Base-by-base conservation (phyloP, 129 eudicot genomes). In the Artemisia argyi region DNA sequence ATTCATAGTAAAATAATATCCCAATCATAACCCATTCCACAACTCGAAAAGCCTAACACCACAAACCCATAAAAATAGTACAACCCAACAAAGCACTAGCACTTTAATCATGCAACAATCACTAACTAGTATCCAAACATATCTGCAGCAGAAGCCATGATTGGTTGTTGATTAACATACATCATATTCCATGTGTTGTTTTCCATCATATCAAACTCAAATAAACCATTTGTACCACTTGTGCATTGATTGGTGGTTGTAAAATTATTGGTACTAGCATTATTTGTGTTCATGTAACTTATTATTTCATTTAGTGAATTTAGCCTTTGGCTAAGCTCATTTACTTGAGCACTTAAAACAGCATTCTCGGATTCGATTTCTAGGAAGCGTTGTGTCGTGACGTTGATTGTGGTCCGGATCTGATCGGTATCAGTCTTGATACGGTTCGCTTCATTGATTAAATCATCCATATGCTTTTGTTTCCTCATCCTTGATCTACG, bases 401-500 rank as follows among this genome's bases (percentile, higher is more conserved):
- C 51, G 14, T 35, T 73, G 50, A 88, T 85, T 8, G 74, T 72
- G 1, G 77, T 69, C n/a, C 58, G 30, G 74, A 93, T 83, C 84
- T 87, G 90, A 24, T 68, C 54, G 26, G 85, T 93, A 10, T 89
- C 88, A 16, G 66, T 87, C 80, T 62, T 79, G 17, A 89, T 68
- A 42, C 70, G 83, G 32, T 76, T 47, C 5, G 54, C 79, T 49
- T 93, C 88, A 2, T 68, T 85, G 77, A 50, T 73, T 2, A 93
- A 76, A 70, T 89, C 95, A 42, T 93, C 87, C 26, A 89, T 52
- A 65, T 85, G 92, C 66, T 87, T 80, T 76, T 93, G 98, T 62
- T 85, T 93, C 32, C 90, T 79, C 92, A 85, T 78, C 73, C 98
- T 74, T 10, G 98, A 93, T 70, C 98, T 65, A 39, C 90, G 81